Evolutionary conservation across 78 protist species (phyloP), one percentile per base, ranked within the genome.

Genomic region (Cavenderia fasciculata): DNA sequence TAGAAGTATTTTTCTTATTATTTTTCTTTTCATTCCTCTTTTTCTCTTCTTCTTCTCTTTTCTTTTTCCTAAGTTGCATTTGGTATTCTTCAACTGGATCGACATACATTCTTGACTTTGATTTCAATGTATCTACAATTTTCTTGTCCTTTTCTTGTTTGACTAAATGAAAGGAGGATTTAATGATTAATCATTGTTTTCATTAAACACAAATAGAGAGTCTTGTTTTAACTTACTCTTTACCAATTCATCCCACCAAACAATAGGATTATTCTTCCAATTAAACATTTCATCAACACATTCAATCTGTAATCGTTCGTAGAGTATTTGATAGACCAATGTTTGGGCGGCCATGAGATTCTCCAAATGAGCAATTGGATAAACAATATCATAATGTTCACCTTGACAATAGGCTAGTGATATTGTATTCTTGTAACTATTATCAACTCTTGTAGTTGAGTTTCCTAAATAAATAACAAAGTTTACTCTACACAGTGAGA

Each of bases 321-420:
- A 31, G 6, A 77, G 1, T 14, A 77, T 61, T 16, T 77, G 54
- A 38, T 77, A 77, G 38, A 77, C 52, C 1, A 77, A 25, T 25
- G 87, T 49, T 65, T 77, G 87, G 10, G 63, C 1, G 10, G 49
- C 5, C n/a, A 51, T 43, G 21, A 33, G 54, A 33, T 33, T 12
- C 31, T 49, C 36, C 27, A 49, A 23, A 51, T 66, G 74, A 5
- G 38, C 43, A 19, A 36, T 31, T 4, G n/a, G 3, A 44, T 59
- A 61, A 10, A 76, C 86, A 1, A 76, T 23, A 61, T 76, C 86
- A 76, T 76, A 76, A 57, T 59, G 86, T 46, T 61, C 86, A 62
- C 73, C 86, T 59, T 76, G 87, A 36, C 73, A 63, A 51, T 77
- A 77, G 0, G 87, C 87, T 29, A 77, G 38, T 33, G 14, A 25